Evolutionary conservation across 805 yeast genomes (phyloP), one percentile per base, ranked within the genome.

Genomic region (Yamadazyma akitaensis): DNA sequence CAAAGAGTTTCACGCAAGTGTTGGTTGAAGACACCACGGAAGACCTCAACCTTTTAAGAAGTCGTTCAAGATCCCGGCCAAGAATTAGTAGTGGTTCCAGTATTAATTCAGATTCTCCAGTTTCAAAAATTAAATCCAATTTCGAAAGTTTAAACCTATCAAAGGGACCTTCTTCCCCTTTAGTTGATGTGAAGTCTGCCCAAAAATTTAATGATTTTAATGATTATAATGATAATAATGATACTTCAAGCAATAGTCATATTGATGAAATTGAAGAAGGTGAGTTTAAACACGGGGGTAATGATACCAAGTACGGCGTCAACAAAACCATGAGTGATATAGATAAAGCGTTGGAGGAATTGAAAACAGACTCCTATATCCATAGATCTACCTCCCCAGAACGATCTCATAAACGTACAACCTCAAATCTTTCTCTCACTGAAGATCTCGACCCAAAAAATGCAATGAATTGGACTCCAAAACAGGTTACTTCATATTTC

Each of bases 401-500:
- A 7, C 21, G 25, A 9, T 14, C 43, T 12, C 51, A 46, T 40
- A 37, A 37, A 30, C 40, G 49, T 30, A 30, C 43, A 2, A 36
- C 48, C 6, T 52, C 59, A 8, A 37, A 44, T 12, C 44, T 45
- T 24, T 57, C 61, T 2, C 45, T 56, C 18, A 50, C 60, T n/a
- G 62, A 56, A 24, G 61, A 61, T 30, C 60, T 81, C 38, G 68
- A 77, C 47, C 82, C 83, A 0, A 58, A 65, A 24, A 68, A 73
- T 34, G 87, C 80, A 4, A 63, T 63, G 34, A 59, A 67, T 9
- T 94, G 99, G 99, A 70, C 88, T 0, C 94, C 98, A 0, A 80
- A 81, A 44, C 91, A 94, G 57, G 98, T 94, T 0, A 77, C 86
- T 1, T 76, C 83, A 6, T 88, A 88, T 63, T 88, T 94, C 58